Evolutionary conservation across 176 grass and related monocot genomes (phyloP).

Genomic region (Cenchrus fungigraminus): DNA sequence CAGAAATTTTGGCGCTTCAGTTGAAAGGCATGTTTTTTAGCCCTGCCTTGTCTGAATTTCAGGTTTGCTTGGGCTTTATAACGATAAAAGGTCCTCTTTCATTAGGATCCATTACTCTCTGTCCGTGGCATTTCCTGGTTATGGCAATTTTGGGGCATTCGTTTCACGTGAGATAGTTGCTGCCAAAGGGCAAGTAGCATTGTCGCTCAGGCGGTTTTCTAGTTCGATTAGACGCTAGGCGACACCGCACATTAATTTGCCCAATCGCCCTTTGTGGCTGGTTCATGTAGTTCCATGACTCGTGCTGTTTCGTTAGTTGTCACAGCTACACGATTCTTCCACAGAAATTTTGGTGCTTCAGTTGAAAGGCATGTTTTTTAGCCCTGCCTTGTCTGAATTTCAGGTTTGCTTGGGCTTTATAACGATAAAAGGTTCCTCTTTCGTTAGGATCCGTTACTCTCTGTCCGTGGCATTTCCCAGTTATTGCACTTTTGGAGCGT

Average conservation of each 20-base stretch:
- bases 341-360: not conserved
- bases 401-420: not conserved
- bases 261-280: not conserved
- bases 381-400: not conserved
- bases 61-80: not conserved
- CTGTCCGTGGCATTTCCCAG: not conserved
- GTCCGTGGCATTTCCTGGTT: not conserved
- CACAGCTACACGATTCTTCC: not conserved
- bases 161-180: not conserved
- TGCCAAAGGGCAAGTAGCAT: not conserved
- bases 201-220: too few relatives aligned
- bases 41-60: not conserved
- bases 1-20: not conserved
- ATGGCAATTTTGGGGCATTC: not conserved
- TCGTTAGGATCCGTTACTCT: not conserved
- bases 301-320: not conserved
- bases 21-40: not conserved
- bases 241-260: too few relatives aligned
- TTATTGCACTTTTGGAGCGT: not conserved
- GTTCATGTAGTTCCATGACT: not conserved
- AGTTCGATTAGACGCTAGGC: too few relatives aligned
- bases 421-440: not conserved
- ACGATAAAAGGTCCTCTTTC: not conserved
- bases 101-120: not conserved
- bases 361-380: not conserved